A percentile compares a stretch with the other conserved stretches of the same genome.
Evolutionary conservation across 768 basidiomycete genomes (phyloP).

Genomic region (Pleurotus tuber-regium): DNA sequence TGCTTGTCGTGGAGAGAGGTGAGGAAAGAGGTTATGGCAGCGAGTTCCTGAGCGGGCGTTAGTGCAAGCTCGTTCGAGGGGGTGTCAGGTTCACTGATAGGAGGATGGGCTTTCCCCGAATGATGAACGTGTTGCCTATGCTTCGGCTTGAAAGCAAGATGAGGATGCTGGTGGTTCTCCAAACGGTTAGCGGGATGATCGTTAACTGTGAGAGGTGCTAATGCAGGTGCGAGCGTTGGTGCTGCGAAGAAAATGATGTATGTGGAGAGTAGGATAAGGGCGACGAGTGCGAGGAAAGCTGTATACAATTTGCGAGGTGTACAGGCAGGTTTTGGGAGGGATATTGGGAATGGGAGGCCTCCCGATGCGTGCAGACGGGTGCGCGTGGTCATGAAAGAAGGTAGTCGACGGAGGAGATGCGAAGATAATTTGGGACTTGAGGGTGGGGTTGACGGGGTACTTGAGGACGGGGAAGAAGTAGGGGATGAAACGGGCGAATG

Average conservation of each 20-base stretch:
- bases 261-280: slow-evolving; percentile 46
- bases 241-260: slow-evolving; percentile 50
- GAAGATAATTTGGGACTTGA: background rate
- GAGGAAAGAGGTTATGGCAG: slow-evolving; percentile 72
- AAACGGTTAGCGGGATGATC: too few species aligned
- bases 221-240: slow-evolving; percentile 7
- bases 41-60: slow-evolving; percentile 57
- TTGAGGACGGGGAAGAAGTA: background rate
- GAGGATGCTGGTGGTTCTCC: too few species aligned
- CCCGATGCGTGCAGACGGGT: background rate
- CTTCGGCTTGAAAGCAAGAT: too few species aligned
- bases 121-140: background rate
- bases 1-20: slow-evolving; percentile 57
- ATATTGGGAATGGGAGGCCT: background rate
- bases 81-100: background rate
- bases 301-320: slow-evolving; percentile 21
- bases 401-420: background rate
- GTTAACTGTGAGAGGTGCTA: background rate
- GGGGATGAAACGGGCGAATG: background rate
- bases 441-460: background rate
- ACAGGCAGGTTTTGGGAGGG: too few species aligned
- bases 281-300: slow-evolving; percentile 51
- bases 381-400: background rate
- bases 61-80: background rate
- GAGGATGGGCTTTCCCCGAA: background rate